A percentile compares a stretch with the other conserved stretches of the same genome.
These are phyloP conservation scores for Tolypocladium ophioglossoides DNA, from an alignment of 2,329 filamentous ascomycete species.

Conservation along the genomic window DNA sequence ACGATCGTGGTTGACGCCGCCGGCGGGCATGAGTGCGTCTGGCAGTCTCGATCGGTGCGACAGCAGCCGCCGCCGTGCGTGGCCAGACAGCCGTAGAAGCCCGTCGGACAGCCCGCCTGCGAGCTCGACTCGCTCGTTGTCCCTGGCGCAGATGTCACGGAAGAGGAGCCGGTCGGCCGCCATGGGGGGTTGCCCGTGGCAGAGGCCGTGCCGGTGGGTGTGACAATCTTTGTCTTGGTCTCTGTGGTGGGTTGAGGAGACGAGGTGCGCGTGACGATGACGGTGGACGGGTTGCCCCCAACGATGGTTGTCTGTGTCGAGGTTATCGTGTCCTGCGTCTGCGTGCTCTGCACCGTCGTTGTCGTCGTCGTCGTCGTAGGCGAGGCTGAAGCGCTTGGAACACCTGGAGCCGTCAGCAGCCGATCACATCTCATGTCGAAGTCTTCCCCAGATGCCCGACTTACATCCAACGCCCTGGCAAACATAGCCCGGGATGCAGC, in stretches of 20 bases:
- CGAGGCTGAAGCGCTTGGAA: conserved; percentile 21
- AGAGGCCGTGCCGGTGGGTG: conserved; percentile 24
- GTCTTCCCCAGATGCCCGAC: conserved; percentile 13
- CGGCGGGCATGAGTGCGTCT: conserved; percentile 66
- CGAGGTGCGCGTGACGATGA: conserved; percentile 28
- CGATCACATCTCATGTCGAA: neutral
- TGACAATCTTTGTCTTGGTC: conserved; percentile 22
- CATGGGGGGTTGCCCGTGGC: conserved; percentile 32
- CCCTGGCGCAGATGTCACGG: conserved; percentile 24
- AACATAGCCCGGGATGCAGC: conserved; percentile 61
- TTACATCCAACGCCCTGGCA: conserved; percentile 63
- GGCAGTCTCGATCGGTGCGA: conserved; percentile 76
- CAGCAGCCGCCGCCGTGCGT: conserved; percentile 79
- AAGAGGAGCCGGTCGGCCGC: conserved; percentile 23
- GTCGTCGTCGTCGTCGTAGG: conserved; percentile 8
- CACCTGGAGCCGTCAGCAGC: conserved; percentile 11
- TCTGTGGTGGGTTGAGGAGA: conserved; percentile 24
- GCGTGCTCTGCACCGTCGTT: conserved; percentile 7
- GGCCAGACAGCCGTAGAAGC: conserved; percentile 85
- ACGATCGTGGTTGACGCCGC: conserved; percentile 52
- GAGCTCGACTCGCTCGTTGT: conserved; percentile 25
- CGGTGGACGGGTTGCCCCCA: conserved; percentile 25
- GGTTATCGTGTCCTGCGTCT: conserved; percentile 20
- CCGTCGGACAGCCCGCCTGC: conserved; percentile 59
- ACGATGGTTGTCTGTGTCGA: conserved; percentile 27